Percentiles rank a stretch among this genome's conserved stretches.
These are phyloP conservation scores for Alternaria brassicicola DNA, from an alignment of 2,329 filamentous ascomycete species.

Conservation along the genomic window DNA sequence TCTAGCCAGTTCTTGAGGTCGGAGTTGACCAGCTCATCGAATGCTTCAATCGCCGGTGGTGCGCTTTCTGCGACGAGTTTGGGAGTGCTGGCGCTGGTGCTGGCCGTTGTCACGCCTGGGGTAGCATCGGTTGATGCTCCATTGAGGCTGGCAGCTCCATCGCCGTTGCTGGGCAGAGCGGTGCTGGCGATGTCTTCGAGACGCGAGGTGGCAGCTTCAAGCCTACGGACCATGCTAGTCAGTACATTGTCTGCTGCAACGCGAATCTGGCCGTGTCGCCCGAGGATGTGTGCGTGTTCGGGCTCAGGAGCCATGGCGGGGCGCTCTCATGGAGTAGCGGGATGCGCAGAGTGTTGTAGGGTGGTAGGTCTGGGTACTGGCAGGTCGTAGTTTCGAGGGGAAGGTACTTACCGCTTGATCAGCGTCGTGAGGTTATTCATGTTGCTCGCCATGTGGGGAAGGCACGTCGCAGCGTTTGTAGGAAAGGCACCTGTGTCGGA, in stretches of 20 bases:
- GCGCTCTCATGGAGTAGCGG: not conserved
- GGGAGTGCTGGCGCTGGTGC: slow-evolving; percentile 45
- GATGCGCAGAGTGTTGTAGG: not conserved
- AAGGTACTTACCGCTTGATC: slow-evolving; percentile 83
- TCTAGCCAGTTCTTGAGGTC: slow-evolving; percentile 80
- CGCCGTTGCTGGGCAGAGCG: slow-evolving; percentile 49
- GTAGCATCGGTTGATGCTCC: slow-evolving; percentile 41
- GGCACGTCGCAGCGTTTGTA: slow-evolving; percentile 32
- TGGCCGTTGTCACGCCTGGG: slow-evolving; percentile 37
- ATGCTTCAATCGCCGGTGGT: slow-evolving; percentile 78
- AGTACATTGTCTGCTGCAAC: slow-evolving; percentile 51
- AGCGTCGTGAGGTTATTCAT: slow-evolving; percentile 98
- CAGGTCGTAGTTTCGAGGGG: slow-evolving; percentile 3
- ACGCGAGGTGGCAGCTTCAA: slow-evolving; percentile 94
- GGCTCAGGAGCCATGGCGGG: slow-evolving; percentile 15
- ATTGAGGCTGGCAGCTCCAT: slow-evolving; percentile 25
- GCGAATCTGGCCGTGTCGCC: slow-evolving; percentile 24
- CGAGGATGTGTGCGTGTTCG: slow-evolving; percentile 19
- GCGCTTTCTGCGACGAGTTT: slow-evolving; percentile 49
- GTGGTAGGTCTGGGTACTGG: not conserved
- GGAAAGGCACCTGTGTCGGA: slow-evolving; percentile 26
- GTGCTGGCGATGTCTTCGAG: slow-evolving; percentile 94
- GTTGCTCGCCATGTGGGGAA: slow-evolving; percentile 72
- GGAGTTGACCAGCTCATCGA: slow-evolving; percentile 76
- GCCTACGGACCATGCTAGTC: slow-evolving; percentile 65